These are phyloP conservation scores for Tuber umbilicatum DNA, from an alignment of 495 filamentous ascomycete genomes.

Conservation along the genomic window DNA sequence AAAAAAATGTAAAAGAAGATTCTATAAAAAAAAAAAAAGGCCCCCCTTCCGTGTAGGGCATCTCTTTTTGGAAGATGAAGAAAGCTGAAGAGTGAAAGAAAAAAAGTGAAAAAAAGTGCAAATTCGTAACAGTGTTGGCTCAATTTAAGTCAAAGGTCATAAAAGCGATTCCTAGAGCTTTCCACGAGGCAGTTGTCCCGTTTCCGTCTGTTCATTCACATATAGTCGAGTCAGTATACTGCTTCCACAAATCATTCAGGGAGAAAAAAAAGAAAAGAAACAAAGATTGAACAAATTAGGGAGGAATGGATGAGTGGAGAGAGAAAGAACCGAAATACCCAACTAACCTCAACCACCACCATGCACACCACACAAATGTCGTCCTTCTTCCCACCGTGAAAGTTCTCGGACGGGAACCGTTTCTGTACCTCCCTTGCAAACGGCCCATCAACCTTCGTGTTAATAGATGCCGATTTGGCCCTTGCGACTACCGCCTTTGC, in stretches of 20 bases:
- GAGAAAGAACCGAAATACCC: neutral
- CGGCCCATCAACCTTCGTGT: conserved; percentile 73
- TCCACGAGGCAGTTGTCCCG: neutral
- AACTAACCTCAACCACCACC: conserved; percentile 38
- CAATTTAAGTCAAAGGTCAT: neutral
- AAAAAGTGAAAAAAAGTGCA: neutral
- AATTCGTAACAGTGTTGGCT: neutral
- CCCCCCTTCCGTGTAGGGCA: neutral
- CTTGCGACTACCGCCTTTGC: conserved; percentile 68
- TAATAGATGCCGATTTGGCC: conserved; percentile 75
- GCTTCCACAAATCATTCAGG: neutral
- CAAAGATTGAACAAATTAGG: neutral
- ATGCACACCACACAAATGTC: conserved; percentile 43
- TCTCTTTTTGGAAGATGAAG: neutral
- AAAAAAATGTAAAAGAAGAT: too few species aligned
- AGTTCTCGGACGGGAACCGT: conserved; percentile 74
- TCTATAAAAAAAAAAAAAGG: too few species aligned
- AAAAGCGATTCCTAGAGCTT: neutral
- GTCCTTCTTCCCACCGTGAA: conserved; percentile 57
- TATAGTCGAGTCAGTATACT: neutral
- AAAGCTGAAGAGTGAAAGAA: neutral
- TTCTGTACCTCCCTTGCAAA: conserved; percentile 89
- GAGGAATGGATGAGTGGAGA: neutral
- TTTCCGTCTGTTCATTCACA: neutral
- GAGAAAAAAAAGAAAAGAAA: neutral